phyloP scores from a whole-genome alignment of 2,329 filamentous ascomycete genomes.

The Fusarium temperatum region DNA sequence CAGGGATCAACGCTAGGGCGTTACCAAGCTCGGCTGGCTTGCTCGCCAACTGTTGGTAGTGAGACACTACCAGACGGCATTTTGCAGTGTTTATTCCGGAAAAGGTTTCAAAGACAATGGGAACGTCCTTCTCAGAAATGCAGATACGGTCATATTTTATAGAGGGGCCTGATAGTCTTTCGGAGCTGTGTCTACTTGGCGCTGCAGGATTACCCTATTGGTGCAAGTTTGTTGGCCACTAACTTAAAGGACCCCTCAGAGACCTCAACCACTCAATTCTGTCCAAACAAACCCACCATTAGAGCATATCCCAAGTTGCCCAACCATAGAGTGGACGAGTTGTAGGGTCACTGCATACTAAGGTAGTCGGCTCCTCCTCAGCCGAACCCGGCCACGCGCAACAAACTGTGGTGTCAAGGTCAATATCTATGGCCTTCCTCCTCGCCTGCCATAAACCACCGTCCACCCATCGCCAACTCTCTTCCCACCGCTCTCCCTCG shows the following conservation, averaged over 20 bases:
- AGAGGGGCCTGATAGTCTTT: not conserved
- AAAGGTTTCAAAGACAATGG: constrained; percentile 16
- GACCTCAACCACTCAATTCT: not conserved
- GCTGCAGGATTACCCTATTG: constrained; percentile 26
- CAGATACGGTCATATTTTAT: constrained; percentile 15
- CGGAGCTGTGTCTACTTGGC: constrained; percentile 8
- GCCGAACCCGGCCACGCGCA: constrained; percentile 38
- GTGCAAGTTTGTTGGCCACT: constrained; percentile 20
- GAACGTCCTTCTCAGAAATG: constrained; percentile 20
- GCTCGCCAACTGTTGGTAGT: not conserved
- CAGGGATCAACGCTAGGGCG: constrained; percentile 31
- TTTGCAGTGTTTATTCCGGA: constrained; percentile 23
- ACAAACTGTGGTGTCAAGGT: constrained; percentile 7
- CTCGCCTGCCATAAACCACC: constrained; percentile 6
- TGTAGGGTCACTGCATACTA: not conserved
- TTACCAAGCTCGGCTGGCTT: constrained; percentile 36
- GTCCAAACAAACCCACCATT: constrained; percentile 17
- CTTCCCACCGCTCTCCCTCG: not conserved
- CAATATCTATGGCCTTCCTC: constrained; percentile 4
- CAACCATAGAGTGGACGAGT: not conserved
- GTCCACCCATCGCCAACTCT: not conserved
- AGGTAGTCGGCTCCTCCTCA: constrained; percentile 4
- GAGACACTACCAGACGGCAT: constrained; percentile 25
- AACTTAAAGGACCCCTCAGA: constrained; percentile 14
- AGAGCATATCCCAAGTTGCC: not conserved